Base-by-base conservation (phyloP, 2,329 filamentous ascomycete genomes). In the Coleophoma eucalyptorum region DNA sequence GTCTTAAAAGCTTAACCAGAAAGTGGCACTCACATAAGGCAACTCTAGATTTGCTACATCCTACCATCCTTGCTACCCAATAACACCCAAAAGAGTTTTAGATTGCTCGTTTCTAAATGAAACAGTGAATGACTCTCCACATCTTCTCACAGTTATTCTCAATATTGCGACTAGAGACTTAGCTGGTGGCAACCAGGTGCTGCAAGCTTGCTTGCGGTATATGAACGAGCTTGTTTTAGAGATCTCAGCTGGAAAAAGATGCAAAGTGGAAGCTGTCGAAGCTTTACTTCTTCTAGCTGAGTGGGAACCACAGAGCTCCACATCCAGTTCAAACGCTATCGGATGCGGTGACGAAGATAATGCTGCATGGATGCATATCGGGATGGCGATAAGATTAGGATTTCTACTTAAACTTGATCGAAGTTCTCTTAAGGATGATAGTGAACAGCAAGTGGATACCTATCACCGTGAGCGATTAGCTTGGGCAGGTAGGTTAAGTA, bases 361-460 rank as follows among this genome's bases (percentile, higher is more conserved):
- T 43, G 84, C 86, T 40, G 84, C 84, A 0, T 89, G 85, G 85
- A 88, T 88, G 84, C 81, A 87, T 60, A 82, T 87, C 4, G 85
- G 85, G 1, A 73, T 86, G 18, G 85, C 85, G 1, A 69, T 89
- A 13, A 76, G 86, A 7, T 79, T 87, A 7, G 85, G 81, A 0
- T 89, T 88, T 61, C 85, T 86, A 46, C 78, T 88, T 15, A 80
- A 81, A 1, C 70, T 89, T 13, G 86, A 89, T 61, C 76, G 82
- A 52, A 87, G 84, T 34, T 83, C 83, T 0, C 81, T 89, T 55
- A 73, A 80, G 37, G 77, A 81, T 35, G 78, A 82, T 35, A 73
- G 79, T 48, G 77, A 79, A 13, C 74, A 74, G 5, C 80, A 81
- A 49, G 77, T 82, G 13, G 75, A 78, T 20, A 72, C 79, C 34